Evolutionary conservation across 805 yeast species (phyloP).

Genomic region (Kodamaea leandrae): DNA sequence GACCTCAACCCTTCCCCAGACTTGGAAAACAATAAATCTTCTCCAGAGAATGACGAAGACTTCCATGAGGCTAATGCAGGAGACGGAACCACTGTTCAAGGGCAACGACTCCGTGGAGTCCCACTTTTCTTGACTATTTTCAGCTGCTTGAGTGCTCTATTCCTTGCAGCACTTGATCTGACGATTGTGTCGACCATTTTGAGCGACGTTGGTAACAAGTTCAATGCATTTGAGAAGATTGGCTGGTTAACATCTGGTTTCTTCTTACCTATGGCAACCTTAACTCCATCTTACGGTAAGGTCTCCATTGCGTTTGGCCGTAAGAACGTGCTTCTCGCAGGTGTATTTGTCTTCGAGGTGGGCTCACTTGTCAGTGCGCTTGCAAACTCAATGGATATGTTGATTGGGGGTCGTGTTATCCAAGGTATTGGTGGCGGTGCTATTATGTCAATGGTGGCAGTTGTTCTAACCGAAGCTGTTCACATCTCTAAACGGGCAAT

Average conservation of each 20-base stretch:
- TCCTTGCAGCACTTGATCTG: conserved; percentile 52
- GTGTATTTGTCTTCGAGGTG: conserved; percentile 53
- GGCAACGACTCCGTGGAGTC: conserved; percentile 32
- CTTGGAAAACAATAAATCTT: too few relatives aligned
- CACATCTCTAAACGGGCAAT: conserved; percentile 33
- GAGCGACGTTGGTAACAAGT: conserved; percentile 48
- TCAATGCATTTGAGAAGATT: conserved; percentile 47
- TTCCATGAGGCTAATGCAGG: conserved; percentile 40
- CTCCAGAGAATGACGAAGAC: conserved; percentile 29
- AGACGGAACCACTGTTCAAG: conserved; percentile 37
- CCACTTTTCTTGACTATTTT: conserved; percentile 23
- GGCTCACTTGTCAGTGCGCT: conserved; percentile 61
- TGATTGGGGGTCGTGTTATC: conserved; percentile 68
- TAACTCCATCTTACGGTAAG: conserved; percentile 58
- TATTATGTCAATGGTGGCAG: conserved; percentile 52
- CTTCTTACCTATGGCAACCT: conserved; percentile 50
- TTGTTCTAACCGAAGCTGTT: conserved; percentile 55
- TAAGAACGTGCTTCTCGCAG: conserved; percentile 45
- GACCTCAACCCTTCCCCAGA: too few relatives aligned
- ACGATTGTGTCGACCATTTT: conserved; percentile 54
- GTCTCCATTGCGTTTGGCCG: conserved; percentile 57
- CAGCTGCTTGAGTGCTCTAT: conserved; percentile 29
- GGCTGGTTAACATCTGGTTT: conserved; percentile 61
- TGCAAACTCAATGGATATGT: conserved; percentile 50
- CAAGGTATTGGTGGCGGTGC: conserved; percentile 75